Percentiles rank a stretch among this genome's conserved stretches.
These are phyloP conservation scores for Aspergillus ostianus DNA, from an alignment of 495 filamentous ascomycete species.

Conservation along the genomic window DNA sequence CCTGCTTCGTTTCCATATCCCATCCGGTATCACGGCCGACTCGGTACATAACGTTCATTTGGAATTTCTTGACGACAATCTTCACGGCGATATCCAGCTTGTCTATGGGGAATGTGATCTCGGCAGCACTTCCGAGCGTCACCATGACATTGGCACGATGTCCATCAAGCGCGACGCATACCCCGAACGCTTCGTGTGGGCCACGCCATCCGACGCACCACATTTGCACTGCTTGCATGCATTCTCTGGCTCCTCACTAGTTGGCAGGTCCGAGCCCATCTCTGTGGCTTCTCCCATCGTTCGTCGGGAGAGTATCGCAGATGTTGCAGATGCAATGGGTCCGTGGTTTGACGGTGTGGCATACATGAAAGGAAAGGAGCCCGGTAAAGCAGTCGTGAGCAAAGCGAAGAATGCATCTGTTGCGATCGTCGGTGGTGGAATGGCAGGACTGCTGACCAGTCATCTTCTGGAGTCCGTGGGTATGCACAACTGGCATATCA, in stretches of 20 bases:
- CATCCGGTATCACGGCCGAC: conserved; percentile 23
- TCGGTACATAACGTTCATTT: conserved; percentile 36
- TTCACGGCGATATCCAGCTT: conserved; percentile 28
- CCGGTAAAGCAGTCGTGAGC: conserved; percentile 49
- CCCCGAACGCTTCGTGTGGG: conserved; percentile 35
- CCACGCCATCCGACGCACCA: conserved; percentile 30
- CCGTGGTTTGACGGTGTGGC: conserved; percentile 71
- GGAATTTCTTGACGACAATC: conserved; percentile 24
- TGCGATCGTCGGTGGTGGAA: conserved; percentile 68
- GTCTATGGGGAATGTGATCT: conserved; percentile 33
- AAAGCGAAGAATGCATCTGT: conserved; percentile 45
- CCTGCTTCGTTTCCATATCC: conserved; percentile 12
- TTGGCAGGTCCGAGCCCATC: conserved; percentile 30
- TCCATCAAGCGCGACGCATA: conserved; percentile 27
- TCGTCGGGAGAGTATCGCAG: conserved; percentile 30
- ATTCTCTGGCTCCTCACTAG: conserved; percentile 21
- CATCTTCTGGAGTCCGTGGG: conserved; percentile 51
- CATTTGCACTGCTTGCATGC: conserved; percentile 34
- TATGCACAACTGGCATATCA: conserved; percentile 54
- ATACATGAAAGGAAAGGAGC: conserved; percentile 55
- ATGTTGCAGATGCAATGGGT: conserved; percentile 53
- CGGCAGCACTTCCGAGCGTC: conserved; percentile 13
- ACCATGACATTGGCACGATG: conserved; percentile 30
- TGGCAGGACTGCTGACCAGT: conserved; percentile 63
- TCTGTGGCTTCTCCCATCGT: conserved; percentile 15